phyloP scores from a whole-genome alignment of 2,329 filamentous ascomycete genomes.

The Fusarium drepaniforme region DNA sequence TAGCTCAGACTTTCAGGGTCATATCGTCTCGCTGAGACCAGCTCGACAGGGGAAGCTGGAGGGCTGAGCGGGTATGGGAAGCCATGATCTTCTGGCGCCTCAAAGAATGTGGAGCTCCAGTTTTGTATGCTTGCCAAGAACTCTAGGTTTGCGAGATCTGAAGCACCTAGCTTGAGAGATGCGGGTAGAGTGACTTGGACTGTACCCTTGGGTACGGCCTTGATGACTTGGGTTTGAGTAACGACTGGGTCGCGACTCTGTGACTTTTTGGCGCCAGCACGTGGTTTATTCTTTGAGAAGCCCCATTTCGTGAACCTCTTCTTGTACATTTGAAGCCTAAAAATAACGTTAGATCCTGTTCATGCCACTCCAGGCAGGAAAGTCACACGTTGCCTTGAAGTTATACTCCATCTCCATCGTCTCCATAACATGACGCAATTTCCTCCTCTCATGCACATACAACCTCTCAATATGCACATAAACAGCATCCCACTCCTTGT shows the following conservation, averaged over 20 bases:
- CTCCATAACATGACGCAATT: conserved; percentile 22
- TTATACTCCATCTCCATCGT: conserved; percentile 21
- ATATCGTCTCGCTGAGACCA: not conserved
- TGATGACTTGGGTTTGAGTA: not conserved
- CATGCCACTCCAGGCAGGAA: not conserved
- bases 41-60: no score
- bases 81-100: not conserved
- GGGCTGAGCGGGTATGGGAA: not conserved
- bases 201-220: not conserved
- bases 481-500: conserved; percentile 17
- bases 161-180: not conserved
- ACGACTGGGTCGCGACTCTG: not conserved
- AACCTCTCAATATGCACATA: conserved; percentile 11
- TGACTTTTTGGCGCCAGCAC: not conserved
- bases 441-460: conserved; percentile 17
- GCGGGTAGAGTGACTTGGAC: not conserved
- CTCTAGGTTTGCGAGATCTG: conserved; percentile 1
- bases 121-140: conserved; percentile 17
- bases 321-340: conserved; percentile 24
- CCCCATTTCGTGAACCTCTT: conserved; percentile 30
- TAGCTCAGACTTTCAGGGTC: conserved; percentile 25
- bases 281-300: conserved; percentile 17
- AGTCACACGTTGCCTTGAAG: conserved; percentile 28
- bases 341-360: not conserved
- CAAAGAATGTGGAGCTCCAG: conserved; percentile 17